Evolutionary conservation across 257 asterid genomes (phyloP), one percentile per base, ranked within the genome.

Genomic region (Nemophila menziesii): DNA sequence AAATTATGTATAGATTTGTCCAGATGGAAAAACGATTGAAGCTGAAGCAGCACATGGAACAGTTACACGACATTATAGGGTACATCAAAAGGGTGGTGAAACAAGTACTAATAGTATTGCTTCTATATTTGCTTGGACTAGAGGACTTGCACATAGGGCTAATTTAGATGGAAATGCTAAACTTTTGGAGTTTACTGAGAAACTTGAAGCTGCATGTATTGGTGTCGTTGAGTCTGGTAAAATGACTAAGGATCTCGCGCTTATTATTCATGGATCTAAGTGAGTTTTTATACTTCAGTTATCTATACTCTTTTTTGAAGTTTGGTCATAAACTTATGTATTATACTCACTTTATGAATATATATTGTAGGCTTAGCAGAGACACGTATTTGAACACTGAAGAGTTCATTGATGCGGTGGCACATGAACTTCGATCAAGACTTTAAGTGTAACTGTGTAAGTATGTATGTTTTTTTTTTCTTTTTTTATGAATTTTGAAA

Each of bases 21-120:
- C 96, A 16, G 99, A 90, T 66, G 99, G 99, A 43, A 90, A 90
- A 81, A 90, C 99, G n/a, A 86, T 90, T 17, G 99, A 90, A 63
- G 73, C 99, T 36, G 99, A 90, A 79, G 99, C 99, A 18, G 99
- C 99, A 51, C 96, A 90, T 58, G 99, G 99, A 65, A 90, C 99
- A 52, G 99, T 90, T 8, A 85, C 99, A 0, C 89, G 99, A 33
- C 99, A 90, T 74, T 90, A 40, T 63, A 82, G 96, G 65, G 96
- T 90, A 63, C 99, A 90, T 42, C 96, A 90, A 33, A 85, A 90
- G 51, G 96, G 96, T 2, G 96, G 99, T 56, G 99, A 90, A 75
- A 90, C 99, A 53, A 90, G 99, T 69, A 90, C 99, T 9, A 85
- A 90, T 46, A 90, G 99, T 85, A 90, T 90, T 54, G 96, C 99